These are phyloP conservation scores for Pseudogymnoascus sp. DNA, from an alignment of 2,329 filamentous ascomycete genomes.

Conservation along the genomic window DNA sequence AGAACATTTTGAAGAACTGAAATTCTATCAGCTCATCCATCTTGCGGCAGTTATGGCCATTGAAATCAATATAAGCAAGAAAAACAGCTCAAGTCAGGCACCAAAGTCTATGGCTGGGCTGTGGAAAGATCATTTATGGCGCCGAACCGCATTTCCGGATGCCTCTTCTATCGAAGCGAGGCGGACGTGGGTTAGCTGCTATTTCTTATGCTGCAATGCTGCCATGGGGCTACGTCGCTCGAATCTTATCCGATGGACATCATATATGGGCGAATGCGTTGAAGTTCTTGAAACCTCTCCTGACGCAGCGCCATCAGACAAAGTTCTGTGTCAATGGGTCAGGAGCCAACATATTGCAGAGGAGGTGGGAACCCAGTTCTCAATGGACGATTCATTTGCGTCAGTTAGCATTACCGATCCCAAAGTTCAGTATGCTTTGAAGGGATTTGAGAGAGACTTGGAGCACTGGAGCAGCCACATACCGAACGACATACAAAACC, in stretches of 20 bases:
- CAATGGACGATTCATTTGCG: slow-evolving; percentile 38
- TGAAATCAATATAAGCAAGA: slow-evolving; percentile 31
- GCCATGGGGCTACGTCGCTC: slow-evolving; percentile 38
- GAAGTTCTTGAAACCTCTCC: slow-evolving; percentile 35
- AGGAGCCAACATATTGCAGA: slow-evolving; percentile 44
- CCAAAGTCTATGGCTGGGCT: slow-evolving; percentile 32
- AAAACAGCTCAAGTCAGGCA: slow-evolving; percentile 19
- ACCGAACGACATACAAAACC: slow-evolving; percentile 30
- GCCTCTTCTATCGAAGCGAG: slow-evolving; percentile 28
- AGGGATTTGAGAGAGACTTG: slow-evolving; percentile 47
- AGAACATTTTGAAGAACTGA: slow-evolving; percentile 38
- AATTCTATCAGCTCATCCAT: slow-evolving; percentile 45
- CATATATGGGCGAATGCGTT: slow-evolving; percentile 39
- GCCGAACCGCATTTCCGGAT: slow-evolving; percentile 30
- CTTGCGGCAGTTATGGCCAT: slow-evolving; percentile 44
- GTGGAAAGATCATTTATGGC: slow-evolving; percentile 36
- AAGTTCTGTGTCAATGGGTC: slow-evolving; percentile 35
- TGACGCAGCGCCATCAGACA: slow-evolving; percentile 35
- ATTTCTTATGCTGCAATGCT: slow-evolving; percentile 33
- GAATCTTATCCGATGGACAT: slow-evolving; percentile 37
- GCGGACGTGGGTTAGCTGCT: slow-evolving; percentile 30
- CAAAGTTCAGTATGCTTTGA: slow-evolving; percentile 47
- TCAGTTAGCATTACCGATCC: slow-evolving; percentile 46
- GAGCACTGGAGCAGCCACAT: slow-evolving; percentile 39
- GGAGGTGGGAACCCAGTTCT: slow-evolving; percentile 48